Conservation (phyloP, 2,329 filamentous ascomycete species). For the Trichocomaceae sp. region DNA sequence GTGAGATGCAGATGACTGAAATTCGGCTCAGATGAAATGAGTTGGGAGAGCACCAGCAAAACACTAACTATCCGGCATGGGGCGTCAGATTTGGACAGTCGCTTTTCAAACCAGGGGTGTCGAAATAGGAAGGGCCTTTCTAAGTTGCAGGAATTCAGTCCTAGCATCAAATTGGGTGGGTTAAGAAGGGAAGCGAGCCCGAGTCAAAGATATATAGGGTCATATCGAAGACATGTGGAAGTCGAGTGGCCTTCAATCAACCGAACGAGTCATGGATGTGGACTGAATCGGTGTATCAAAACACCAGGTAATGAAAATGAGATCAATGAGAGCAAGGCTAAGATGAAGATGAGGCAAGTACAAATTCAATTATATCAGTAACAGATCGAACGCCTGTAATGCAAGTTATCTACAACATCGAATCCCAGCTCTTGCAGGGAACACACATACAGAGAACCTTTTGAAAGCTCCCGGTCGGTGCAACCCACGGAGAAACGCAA, state of each 20-base stretch:
- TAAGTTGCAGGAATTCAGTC: background rate
- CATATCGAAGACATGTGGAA: background rate
- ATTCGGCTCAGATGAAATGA: background rate
- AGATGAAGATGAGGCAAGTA: background rate
- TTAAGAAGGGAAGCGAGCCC: background rate
- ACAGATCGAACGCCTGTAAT: conserved; percentile 15
- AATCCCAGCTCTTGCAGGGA: conserved; percentile 12
- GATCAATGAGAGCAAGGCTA: background rate
- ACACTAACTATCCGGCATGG: background rate
- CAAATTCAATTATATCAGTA: background rate
- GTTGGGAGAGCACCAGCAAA: background rate
- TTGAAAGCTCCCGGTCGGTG: conserved; percentile 13
- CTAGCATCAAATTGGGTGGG: background rate
- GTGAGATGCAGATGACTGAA: background rate
- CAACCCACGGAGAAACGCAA: conserved; percentile 8
- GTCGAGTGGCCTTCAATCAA: background rate
- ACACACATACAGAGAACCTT: conserved; percentile 10
- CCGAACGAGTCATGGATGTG: background rate
- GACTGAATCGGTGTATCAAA: background rate
- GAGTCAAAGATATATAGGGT: background rate
- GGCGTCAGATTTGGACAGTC: background rate
- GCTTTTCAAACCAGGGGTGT: background rate
- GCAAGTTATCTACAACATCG: conserved; percentile 15
- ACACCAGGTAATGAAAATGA: background rate
- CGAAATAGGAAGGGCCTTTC: background rate